Evolutionary conservation across 192 early-diverging fungal genomes (phyloP).

Genomic region (Coemansia furcata): DNA sequence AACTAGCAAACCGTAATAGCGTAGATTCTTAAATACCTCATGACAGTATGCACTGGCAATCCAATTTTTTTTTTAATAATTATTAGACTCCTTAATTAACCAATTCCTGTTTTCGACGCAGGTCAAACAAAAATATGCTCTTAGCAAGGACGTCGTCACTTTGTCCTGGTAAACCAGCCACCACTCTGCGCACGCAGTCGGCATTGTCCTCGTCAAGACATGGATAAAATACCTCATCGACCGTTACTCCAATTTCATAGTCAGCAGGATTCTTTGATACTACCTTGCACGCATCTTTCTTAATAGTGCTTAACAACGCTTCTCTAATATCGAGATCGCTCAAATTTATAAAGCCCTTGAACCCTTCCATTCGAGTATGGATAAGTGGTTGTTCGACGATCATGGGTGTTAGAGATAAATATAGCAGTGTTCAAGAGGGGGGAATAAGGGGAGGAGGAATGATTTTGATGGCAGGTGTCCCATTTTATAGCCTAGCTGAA

Average conservation of each 20-base stretch:
- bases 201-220: neutral
- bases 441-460: neutral
- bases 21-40: too few species aligned
- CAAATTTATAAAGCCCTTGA: neutral
- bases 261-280: neutral
- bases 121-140: neutral
- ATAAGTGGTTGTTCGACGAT: neutral
- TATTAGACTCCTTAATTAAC: too few species aligned
- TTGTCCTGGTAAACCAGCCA: neutral
- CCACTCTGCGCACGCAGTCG: neutral
- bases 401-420: neutral
- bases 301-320: neutral
- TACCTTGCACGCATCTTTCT: neutral
- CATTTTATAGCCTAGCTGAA: neutral
- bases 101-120: neutral
- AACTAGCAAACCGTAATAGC: too few species aligned
- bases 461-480: neutral
- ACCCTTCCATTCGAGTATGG: neutral
- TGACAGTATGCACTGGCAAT: too few species aligned
- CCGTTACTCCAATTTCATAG: neutral
- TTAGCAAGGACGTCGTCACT: neutral
- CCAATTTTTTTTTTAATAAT: too few species aligned
- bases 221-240: neutral
- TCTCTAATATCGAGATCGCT: neutral
- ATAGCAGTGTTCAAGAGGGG: neutral